These are phyloP conservation scores for Saccharum officinarum DNA, from an alignment of 176 grass and related monocot genomes.

Conservation along the genomic window DNA sequence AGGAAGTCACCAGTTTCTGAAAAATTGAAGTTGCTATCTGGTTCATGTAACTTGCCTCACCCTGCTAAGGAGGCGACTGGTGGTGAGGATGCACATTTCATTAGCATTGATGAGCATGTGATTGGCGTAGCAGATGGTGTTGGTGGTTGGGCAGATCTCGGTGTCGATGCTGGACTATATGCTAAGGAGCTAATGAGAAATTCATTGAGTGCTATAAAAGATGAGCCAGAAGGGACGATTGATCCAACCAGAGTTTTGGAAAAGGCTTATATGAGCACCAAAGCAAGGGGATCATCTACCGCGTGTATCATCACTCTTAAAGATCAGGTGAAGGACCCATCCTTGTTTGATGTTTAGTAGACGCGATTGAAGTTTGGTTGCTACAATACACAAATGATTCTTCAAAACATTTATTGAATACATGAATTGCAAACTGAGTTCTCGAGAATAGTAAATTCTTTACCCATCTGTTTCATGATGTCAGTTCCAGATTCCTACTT, in stretches of 20 bases:
- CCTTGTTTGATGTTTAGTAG: neutral
- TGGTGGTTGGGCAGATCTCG: constrained; percentile 92
- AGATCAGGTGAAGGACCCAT: constrained; percentile 54
- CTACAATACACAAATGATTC: neutral
- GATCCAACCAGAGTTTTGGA: constrained; percentile 91
- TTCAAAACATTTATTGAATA: neutral
- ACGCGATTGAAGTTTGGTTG: neutral
- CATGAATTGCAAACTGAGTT: neutral
- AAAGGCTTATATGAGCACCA: constrained; percentile 83
- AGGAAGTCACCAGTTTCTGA: constrained; percentile 54
- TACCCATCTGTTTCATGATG: neutral
- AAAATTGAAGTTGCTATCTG: constrained; percentile 72
- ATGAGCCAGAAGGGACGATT: constrained; percentile 73
- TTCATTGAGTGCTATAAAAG: constrained; percentile 71
- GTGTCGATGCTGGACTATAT: constrained; percentile 87
- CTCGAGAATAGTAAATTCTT: neutral
- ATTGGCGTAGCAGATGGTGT: constrained; percentile 98
- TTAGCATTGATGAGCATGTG: constrained; percentile 67
- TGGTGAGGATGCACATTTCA: constrained; percentile 97
- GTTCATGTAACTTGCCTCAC: constrained; percentile 93
- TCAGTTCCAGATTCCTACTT: neutral
- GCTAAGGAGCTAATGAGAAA: constrained; percentile 87
- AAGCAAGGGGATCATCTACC: constrained; percentile 89
- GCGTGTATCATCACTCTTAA: constrained; percentile 96
- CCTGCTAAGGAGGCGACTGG: constrained; percentile 95